Conservation (phyloP, 2,329 filamentous ascomycete genomes). For the Apiospora malaysiana region DNA sequence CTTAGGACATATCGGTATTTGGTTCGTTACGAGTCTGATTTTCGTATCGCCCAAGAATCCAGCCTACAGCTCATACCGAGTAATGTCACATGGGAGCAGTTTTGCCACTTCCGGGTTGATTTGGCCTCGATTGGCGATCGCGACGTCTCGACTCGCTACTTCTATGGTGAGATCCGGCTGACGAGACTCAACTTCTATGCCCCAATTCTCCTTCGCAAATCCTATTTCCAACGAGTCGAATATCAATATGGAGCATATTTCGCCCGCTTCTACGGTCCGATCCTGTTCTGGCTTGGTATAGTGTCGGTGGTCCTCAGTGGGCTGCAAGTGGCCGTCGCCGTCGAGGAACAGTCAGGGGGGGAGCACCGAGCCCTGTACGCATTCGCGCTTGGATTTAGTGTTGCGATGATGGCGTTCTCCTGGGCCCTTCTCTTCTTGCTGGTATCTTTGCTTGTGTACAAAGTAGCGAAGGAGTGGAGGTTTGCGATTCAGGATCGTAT, state of each 20-base stretch:
- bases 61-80: constrained; percentile 26
- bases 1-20: constrained; percentile 41
- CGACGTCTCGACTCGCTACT: constrained; percentile 29
- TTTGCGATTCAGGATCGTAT: too few relatives aligned
- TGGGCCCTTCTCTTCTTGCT: too few relatives aligned
- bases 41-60: constrained; percentile 39
- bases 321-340: too few relatives aligned
- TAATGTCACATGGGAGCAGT: constrained; percentile 30
- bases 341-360: too few relatives aligned
- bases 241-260: constrained; percentile 31
- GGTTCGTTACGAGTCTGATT: constrained; percentile 42
- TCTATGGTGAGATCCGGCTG: constrained; percentile 28
- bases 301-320: too few relatives aligned
- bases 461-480: too few relatives aligned
- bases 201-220: constrained; percentile 27
- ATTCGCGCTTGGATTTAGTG: too few relatives aligned
- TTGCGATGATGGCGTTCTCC: too few relatives aligned
- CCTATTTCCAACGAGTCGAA: constrained; percentile 27
- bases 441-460: too few relatives aligned
- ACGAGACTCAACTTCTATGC: constrained; percentile 30
- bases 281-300: too few relatives aligned
- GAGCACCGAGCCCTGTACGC: too few relatives aligned
- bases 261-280: constrained; percentile 29
- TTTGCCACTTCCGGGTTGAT: constrained; percentile 26
- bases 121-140: constrained; percentile 25